Evolutionary conservation across 192 early-diverging fungal genomes (phyloP).

Genomic region (Phycomyces blakesleeanus): DNA sequence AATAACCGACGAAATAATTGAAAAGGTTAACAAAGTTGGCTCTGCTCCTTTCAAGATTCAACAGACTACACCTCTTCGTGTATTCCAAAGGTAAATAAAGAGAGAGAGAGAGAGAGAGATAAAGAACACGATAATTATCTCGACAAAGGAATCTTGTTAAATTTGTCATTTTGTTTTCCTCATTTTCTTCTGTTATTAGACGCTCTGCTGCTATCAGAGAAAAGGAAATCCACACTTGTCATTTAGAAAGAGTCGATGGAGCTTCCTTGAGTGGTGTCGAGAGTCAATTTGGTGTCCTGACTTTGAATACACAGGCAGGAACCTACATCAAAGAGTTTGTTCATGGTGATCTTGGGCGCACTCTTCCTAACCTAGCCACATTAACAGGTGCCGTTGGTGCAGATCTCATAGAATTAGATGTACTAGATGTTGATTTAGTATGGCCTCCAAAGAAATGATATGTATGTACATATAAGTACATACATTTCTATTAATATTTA

Average conservation of each 20-base stretch:
- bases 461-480: no score
- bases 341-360: slow-evolving; percentile 88
- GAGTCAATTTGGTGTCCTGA: slow-evolving; percentile 52
- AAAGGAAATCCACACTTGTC: slow-evolving; percentile 16
- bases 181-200: slow-evolving; percentile 3
- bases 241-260: slow-evolving; percentile 1
- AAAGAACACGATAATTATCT: no score
- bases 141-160: neutral
- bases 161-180: neutral
- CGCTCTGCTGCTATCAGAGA: slow-evolving; percentile 13
- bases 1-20: slow-evolving; percentile 48
- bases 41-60: slow-evolving; percentile 47
- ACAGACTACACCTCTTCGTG: slow-evolving; percentile 71
- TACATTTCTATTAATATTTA: no score
- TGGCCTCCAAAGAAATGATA: slow-evolving; percentile 64
- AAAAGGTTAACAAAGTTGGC: slow-evolving; percentile 48
- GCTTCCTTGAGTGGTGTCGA: neutral
- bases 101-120: no score
- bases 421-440: slow-evolving; percentile 77
- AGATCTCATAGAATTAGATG: slow-evolving; percentile 81
- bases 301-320: slow-evolving; percentile 81
- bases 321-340: slow-evolving; percentile 96
- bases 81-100: slow-evolving; percentile 62
- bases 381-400: slow-evolving; percentile 55
- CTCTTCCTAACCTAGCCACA: slow-evolving; percentile 66